Conservation (phyloP, 441 rosid genomes). For the Rhodomyrtus psidioides region DNA sequence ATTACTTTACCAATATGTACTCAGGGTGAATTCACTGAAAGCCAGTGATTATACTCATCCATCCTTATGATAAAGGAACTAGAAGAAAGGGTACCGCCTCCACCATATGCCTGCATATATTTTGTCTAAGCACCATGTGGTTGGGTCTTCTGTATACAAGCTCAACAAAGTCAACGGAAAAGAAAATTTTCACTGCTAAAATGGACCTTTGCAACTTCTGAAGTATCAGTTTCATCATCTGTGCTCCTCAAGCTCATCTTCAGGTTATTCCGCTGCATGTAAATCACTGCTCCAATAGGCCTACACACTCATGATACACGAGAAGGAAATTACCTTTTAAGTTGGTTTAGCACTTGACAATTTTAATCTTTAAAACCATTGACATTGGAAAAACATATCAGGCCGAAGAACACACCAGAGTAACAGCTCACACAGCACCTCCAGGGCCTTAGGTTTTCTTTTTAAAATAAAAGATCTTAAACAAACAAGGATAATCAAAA, state of each 20-base stretch:
- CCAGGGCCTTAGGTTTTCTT: neutral
- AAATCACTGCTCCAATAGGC: slow-evolving; percentile 73
- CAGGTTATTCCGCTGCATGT: slow-evolving; percentile 57
- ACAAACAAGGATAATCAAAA: neutral
- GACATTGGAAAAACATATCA: neutral
- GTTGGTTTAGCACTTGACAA: neutral
- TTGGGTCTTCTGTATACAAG: neutral
- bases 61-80: slow-evolving; percentile 80
- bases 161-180: neutral
- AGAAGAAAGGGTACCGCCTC: slow-evolving; percentile 59
- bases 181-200: slow-evolving; percentile 1
- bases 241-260: slow-evolving; percentile 76
- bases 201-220: slow-evolving; percentile 72
- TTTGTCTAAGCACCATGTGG: neutral
- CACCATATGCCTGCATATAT: slow-evolving; percentile 64
- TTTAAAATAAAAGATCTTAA: neutral
- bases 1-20: neutral
- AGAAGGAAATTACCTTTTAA: neutral
- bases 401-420: neutral
- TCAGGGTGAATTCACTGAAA: slow-evolving; percentile 12
- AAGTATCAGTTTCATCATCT: slow-evolving; percentile 46
- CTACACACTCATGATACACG: slow-evolving; percentile 20
- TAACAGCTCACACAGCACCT: neutral
- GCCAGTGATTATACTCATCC: slow-evolving; percentile 79
- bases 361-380: neutral